Evolutionary conservation across 805 yeast species (phyloP).

Genomic region (Priceomyces fermenticarens): DNA sequence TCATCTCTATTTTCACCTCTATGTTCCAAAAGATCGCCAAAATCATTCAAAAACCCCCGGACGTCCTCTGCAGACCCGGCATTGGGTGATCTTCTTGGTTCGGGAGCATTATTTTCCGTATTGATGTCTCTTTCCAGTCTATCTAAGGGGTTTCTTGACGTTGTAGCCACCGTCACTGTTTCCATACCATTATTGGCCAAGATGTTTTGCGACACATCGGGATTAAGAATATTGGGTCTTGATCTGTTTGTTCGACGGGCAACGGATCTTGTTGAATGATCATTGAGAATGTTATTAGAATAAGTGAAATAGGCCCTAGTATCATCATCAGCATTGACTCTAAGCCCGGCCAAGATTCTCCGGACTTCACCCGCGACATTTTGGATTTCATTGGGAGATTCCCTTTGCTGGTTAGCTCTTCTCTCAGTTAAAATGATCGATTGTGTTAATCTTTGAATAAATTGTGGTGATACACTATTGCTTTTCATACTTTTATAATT

Average conservation of each 20-base stretch:
- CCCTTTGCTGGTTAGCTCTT: conserved; percentile 36
- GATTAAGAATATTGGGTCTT: conserved; percentile 35
- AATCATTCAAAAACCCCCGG: conserved; percentile 19
- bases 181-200: conserved; percentile 26
- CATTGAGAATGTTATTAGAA: conserved; percentile 18
- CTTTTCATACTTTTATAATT: conserved; percentile 22
- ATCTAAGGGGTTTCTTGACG: conserved; percentile 8
- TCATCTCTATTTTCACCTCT: conserved; percentile 5
- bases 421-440: conserved; percentile 33
- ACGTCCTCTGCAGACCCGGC: conserved; percentile 6
- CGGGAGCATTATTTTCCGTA: conserved; percentile 3
- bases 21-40: conserved; percentile 21
- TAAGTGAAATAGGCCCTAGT: conserved; percentile 28
- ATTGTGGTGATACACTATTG: conserved; percentile 32
- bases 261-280: conserved; percentile 19
- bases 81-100: neutral
- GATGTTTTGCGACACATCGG: conserved; percentile 36
- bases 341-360: conserved; percentile 22
- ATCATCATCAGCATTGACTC: conserved; percentile 18
- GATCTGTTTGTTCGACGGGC: conserved; percentile 28
- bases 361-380: conserved; percentile 21
- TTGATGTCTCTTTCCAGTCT: conserved; percentile 5
- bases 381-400: conserved; percentile 20
- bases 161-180: conserved; percentile 12
- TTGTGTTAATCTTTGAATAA: conserved; percentile 32